phyloP scores from a whole-genome alignment of 192 early-diverging fungal genomes.

The Rhizophagus prolifer region DNA sequence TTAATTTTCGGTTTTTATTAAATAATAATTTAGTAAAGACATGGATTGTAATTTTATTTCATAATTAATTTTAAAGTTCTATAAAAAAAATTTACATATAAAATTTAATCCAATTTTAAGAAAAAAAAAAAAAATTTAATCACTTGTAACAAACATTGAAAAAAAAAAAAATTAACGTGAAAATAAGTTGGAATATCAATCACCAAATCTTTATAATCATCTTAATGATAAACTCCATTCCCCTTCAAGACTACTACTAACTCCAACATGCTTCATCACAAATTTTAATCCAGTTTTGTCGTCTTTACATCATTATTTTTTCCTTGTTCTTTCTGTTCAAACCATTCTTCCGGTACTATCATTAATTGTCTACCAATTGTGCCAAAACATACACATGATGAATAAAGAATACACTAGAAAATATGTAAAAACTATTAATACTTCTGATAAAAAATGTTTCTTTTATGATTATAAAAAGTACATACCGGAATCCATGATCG shows the following conservation, averaged over 20 bases:
- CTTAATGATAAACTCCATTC: no score
- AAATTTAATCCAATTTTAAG: no score
- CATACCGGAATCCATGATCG: slow-evolving; percentile 67
- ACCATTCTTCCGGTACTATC: slow-evolving; percentile 47
- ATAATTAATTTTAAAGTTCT: no score
- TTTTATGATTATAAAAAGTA: slow-evolving; percentile 21
- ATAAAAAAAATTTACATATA: no score
- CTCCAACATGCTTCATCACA: background rate
- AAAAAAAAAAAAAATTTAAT: no score
- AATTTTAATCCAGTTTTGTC: background rate
- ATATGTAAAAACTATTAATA: slow-evolving; percentile 11
- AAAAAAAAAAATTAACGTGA: no score
- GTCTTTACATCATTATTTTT: background rate
- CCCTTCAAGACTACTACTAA: no score
- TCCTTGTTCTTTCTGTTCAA: background rate
- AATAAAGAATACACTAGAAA: slow-evolving; percentile 42
- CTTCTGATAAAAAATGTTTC: background rate
- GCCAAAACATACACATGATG: slow-evolving; percentile 63
- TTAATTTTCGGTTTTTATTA: no score
- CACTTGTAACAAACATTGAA: no score
- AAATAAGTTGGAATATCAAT: background rate
- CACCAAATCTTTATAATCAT: background rate
- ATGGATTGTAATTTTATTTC: no score
- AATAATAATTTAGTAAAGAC: no score
- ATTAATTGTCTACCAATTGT: slow-evolving; percentile 64